Conservation (phyloP, 768 basidiomycete species). For the Phanerochaete sordida region DNA sequence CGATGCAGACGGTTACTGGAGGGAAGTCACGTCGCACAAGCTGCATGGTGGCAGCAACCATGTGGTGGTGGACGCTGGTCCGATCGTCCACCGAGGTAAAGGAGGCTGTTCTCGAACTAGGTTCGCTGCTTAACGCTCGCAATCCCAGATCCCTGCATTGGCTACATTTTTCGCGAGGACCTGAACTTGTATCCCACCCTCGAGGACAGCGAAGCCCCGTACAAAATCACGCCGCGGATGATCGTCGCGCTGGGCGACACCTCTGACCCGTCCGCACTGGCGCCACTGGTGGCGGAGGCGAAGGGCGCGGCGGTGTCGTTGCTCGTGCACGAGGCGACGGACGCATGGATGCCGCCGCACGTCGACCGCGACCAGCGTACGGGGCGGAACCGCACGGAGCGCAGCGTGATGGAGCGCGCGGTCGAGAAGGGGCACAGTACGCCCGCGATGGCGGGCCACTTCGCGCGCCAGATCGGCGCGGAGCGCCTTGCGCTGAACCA, state of each 20-base stretch:
- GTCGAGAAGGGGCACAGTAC: slow-evolving; percentile 75
- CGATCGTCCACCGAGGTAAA: slow-evolving; percentile 71
- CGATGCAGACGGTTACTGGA: slow-evolving; percentile 63
- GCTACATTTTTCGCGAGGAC: slow-evolving; percentile 70
- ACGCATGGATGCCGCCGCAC: slow-evolving; percentile 58
- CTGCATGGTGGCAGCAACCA: background rate
- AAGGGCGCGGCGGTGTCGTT: slow-evolving; percentile 35
- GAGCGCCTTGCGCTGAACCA: slow-evolving; percentile 71
- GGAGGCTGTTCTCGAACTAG: background rate
- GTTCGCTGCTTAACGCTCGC: background rate
- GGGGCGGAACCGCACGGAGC: slow-evolving; percentile 34
- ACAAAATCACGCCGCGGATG: slow-evolving; percentile 43
- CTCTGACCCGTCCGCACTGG: slow-evolving; percentile 54
- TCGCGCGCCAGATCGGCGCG: slow-evolving; percentile 62
- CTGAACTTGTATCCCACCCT: slow-evolving; percentile 18
- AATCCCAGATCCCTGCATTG: slow-evolving; percentile 67
- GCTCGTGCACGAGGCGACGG: slow-evolving; percentile 86
- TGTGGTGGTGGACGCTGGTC: slow-evolving; percentile 67
- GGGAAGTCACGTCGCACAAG: slow-evolving; percentile 37
- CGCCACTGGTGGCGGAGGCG: slow-evolving; percentile 38
- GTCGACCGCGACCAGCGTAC: slow-evolving; percentile 50
- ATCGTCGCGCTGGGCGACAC: slow-evolving; percentile 81
- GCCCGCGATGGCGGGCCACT: slow-evolving; percentile 72
- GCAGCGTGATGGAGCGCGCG: slow-evolving; percentile 38
- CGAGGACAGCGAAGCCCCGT: background rate